Evolutionary conservation across 1,139 yeast genomes (phyloP).

Genomic region (Hemisphaericaspora lyxosophila): DNA sequence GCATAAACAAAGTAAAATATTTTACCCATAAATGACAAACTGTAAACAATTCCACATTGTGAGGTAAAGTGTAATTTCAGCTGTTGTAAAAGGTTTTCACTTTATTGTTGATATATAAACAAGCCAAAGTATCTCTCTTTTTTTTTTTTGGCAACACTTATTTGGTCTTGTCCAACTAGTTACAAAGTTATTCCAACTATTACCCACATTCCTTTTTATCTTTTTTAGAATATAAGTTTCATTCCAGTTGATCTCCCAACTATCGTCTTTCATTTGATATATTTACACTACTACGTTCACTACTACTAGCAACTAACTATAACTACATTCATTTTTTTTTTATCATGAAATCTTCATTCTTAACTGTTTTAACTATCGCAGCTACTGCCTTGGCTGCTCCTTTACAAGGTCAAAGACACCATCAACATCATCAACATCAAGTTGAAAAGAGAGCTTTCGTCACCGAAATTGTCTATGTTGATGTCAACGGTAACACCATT

Average conservation of each 20-base stretch:
- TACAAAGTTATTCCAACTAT: neutral
- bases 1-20: too few species aligned
- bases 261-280: conserved; percentile 22
- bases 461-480: conserved; percentile 79
- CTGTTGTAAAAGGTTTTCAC: too few species aligned
- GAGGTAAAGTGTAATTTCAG: too few species aligned
- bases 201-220: neutral
- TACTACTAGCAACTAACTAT: conserved; percentile 3
- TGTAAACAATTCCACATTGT: too few species aligned
- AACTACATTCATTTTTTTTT: conserved; percentile 7
- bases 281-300: neutral
- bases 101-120: too few species aligned
- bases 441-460: conserved; percentile 66
- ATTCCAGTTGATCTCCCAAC: conserved; percentile 15
- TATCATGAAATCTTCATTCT: conserved; percentile 19
- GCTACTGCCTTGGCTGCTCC: conserved; percentile 33
- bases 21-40: too few species aligned
- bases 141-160: too few species aligned
- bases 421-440: conserved; percentile 36
- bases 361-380: conserved; percentile 22
- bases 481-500: conserved; percentile 58
- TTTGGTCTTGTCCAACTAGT: too few species aligned
- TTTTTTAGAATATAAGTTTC: too few species aligned
- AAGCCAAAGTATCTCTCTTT: too few species aligned
- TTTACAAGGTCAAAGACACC: conserved; percentile 34